Evolutionary conservation across 208 protist genomes (phyloP), one percentile per base, ranked within the genome.

Genomic region (Balamuthia mandrillaris): DNA sequence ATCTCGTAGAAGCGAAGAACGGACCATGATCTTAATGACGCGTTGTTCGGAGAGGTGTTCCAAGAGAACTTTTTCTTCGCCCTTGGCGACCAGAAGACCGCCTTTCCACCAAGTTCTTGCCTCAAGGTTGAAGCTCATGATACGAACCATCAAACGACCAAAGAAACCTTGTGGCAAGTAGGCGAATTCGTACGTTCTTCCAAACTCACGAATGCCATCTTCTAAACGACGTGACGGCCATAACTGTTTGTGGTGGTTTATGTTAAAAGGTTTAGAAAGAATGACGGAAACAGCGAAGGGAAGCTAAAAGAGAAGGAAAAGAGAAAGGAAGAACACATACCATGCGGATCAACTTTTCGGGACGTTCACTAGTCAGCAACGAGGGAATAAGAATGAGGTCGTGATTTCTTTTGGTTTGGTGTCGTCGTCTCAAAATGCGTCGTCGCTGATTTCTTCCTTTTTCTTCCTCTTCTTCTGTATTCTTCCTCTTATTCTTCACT

Each of bases 151-250:
- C n/a, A 83, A 12, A 4, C 75, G 75, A 1, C 75, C 75, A 35
- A 83, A 56, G 52, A 83, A 83, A 7, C 75, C 75, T 16, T 29
- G 21, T 9, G 75, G 75, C 12, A 83, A 52, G 56, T 52, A 83
- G 31, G 39, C 47, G 35, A 83, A 83, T 5, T 24, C 7, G 41
- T 83, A 83, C 16, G 3, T 29, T 1, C 75, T 49, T 4, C 75
- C 75, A 66, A 83, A 83, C 27, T 81, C 51, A 31, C 49, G 14
- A 7, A 65, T 27, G 18, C 37, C 52, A 14, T 81, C 74, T 0
- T 51, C 74, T 3, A 37, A 44, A 6, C 65, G 37, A 16, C 14
- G 14, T 52, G 18, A 21, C n/a, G 14, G 31, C 24, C 33, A 52
- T 52, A 52, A n/a, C 4, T n/a, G 31, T 16, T 0, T 5, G 56